Conservation (phyloP, 768 basidiomycete species). For the Omphalotus guepiniiformis region DNA sequence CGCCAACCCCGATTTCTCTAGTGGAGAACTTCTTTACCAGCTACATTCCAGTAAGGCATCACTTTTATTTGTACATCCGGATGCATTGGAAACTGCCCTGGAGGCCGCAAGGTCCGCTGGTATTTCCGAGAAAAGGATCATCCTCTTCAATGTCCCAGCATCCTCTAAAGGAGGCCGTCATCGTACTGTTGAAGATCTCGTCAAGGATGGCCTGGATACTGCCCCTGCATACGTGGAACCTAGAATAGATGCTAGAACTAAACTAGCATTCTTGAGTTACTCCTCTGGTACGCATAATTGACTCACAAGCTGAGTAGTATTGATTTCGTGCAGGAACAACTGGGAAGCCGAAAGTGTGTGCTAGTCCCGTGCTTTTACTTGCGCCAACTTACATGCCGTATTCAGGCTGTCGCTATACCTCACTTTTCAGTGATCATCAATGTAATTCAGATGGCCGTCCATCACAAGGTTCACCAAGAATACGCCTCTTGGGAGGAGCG, state of each 20-base stretch:
- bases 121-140: constrained; percentile 36
- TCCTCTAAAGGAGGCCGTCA: not conserved
- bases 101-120: constrained; percentile 35
- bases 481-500: constrained; percentile 42
- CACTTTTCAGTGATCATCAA: constrained; percentile 60
- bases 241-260: constrained; percentile 60
- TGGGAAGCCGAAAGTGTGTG: constrained; percentile 62
- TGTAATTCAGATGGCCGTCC: constrained; percentile 54
- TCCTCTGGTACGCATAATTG: constrained; percentile 42
- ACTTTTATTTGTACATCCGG: constrained; percentile 44
- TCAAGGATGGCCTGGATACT: constrained; percentile 42
- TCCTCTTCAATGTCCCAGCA: constrained; percentile 33
- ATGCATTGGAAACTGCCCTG: constrained; percentile 36
- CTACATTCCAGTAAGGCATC: constrained; percentile 43
- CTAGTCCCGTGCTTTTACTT: not conserved
- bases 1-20: constrained; percentile 58
- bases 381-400: not conserved
- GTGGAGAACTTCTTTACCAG: constrained; percentile 54
- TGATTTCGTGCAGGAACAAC: constrained; percentile 46
- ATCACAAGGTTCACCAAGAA: constrained; percentile 44
- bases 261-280: constrained; percentile 67
- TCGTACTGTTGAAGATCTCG: constrained; percentile 40
- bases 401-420: constrained; percentile 55
- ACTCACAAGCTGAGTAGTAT: not conserved
- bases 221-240: constrained; percentile 43